phyloP scores from a whole-genome alignment of 2,329 filamentous ascomycete species.

The Microascus cirrosus region DNA sequence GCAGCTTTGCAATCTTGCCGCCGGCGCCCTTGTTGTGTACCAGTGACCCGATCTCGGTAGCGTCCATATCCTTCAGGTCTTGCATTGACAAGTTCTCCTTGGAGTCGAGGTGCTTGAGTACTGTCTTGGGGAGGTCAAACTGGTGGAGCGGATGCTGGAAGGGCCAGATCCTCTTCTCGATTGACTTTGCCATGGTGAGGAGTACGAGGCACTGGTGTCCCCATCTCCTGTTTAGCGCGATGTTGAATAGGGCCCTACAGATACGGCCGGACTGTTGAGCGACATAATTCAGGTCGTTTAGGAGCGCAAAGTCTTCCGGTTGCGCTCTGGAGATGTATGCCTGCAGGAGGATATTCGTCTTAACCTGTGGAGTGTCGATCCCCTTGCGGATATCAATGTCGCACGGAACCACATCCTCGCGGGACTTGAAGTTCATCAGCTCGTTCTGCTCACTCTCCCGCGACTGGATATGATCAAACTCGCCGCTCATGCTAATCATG shows the following conservation, averaged over 20 bases:
- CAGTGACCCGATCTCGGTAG: conserved; percentile 77
- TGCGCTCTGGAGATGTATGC: conserved; percentile 83
- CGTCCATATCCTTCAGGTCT: conserved; percentile 82
- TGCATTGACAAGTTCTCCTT: conserved; percentile 70
- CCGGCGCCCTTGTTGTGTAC: conserved; percentile 90
- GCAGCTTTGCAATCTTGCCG: conserved; percentile 63
- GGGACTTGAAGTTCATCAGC: conserved; percentile 48
- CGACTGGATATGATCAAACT: conserved; percentile 94
- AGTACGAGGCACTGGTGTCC: conserved; percentile 89
- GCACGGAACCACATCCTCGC: conserved; percentile 44
- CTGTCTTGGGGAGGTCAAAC: conserved; percentile 77
- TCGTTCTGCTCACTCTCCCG: conserved; percentile 86
- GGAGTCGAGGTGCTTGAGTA: conserved; percentile 76
- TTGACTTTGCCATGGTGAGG: conserved; percentile 87
- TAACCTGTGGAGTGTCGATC: conserved; percentile 64
- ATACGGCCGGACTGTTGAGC: conserved; percentile 93
- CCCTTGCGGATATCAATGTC: conserved; percentile 55
- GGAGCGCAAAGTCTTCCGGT: conserved; percentile 85
- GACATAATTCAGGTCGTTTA: conserved; percentile 88
- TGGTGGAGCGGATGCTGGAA: conserved; percentile 92
- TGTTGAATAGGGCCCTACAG: conserved; percentile 91
- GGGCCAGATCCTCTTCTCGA: conserved; percentile 91
- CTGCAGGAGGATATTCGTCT: conserved; percentile 92
- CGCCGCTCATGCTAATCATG: conserved; percentile 96
- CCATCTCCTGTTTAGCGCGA: conserved; percentile 90